These are phyloP conservation scores for Hawksworthiomyces lignivorus DNA, from an alignment of 2,329 filamentous ascomycete species.

Conservation along the genomic window DNA sequence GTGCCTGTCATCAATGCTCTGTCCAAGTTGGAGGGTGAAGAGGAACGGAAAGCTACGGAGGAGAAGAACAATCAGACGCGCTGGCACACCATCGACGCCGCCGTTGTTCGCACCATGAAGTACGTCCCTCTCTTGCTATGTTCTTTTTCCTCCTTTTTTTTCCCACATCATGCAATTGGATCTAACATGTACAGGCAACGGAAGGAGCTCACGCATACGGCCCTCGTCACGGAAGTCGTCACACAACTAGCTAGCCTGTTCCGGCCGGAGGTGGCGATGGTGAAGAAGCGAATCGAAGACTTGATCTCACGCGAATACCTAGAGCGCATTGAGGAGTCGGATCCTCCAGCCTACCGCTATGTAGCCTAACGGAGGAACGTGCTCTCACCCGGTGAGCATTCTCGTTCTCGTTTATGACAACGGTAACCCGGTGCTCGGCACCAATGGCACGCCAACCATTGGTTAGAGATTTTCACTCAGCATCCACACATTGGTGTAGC, in stretches of 20 bases:
- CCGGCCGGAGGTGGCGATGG: constrained; percentile 66
- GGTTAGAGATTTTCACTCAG: too few species aligned
- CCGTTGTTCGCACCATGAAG: constrained; percentile 81
- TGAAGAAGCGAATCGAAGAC: constrained; percentile 75
- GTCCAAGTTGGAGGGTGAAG: constrained; percentile 75
- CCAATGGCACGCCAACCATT: too few species aligned
- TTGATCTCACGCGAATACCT: constrained; percentile 71
- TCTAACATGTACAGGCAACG: constrained; percentile 53
- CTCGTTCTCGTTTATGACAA: too few species aligned
- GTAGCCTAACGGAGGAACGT: too few species aligned
- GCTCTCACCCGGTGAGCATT: too few species aligned
- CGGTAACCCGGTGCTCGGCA: too few species aligned
- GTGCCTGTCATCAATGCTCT: constrained; percentile 73
- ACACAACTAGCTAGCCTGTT: constrained; percentile 62
- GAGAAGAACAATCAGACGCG: constrained; percentile 67
- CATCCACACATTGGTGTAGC: too few species aligned
- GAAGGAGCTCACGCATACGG: constrained; percentile 61
- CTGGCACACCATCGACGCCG: constrained; percentile 65
- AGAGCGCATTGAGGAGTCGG: constrained; percentile 63
- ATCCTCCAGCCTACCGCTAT: constrained; percentile 60
- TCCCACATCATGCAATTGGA: too few species aligned
- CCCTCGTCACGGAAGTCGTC: constrained; percentile 65
- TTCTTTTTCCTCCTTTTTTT: background rate
- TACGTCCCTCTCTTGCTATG: constrained; percentile 34
- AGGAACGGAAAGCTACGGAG: constrained; percentile 63